Evolutionary conservation across 345 rosid species (phyloP), one percentile per base, ranked within the genome.

Genomic region (Trapa incisa): DNA sequence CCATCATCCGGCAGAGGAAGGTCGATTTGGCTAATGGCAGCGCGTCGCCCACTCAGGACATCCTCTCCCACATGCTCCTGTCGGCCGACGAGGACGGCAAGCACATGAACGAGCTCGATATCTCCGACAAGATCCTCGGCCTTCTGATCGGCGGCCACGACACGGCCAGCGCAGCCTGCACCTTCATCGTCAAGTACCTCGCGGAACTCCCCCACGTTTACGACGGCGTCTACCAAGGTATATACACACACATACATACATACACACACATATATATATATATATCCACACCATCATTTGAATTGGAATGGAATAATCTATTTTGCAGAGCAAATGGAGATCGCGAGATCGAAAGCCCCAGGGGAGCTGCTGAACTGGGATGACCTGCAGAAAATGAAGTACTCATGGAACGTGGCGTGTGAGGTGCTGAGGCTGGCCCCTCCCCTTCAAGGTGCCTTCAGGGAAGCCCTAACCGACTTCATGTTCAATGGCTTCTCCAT

Each of bases 101-200:
- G 75, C 74, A 29, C 72, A 80, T 80, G 78, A 72, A 61, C 53
- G 80, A 80, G 70, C 47, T 61, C 7, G 80, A 80, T 2, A 70
- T 74, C 22, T 78, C 80, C 3, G 74, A 80, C 38, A 80, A 80
- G 70, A 80, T 80, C 54, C 73, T 80, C 2, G 80, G 78, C 1
- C 42, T 80, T 43, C 65, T 76, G 65, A 65, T 80, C 62, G 83
- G 80, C 5, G 78, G 83, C n/a, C 80, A 80, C 62, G 77, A 80
- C 66, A 80, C 80, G 0, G 78, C 83, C 36, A 76, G 80, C 48
- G 76, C 75, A 41, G 78, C 78, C 61, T 80, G 76, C 37, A 76
- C 80, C 56, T 76, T 76, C 71, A 54, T 76, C 61, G 78, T 80
- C 69, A 74, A 76, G 68, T 80, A 67, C 56, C 80, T 76, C 5